phyloP scores from a whole-genome alignment of 768 basidiomycete genomes.

The Boletellus emodensis region DNA sequence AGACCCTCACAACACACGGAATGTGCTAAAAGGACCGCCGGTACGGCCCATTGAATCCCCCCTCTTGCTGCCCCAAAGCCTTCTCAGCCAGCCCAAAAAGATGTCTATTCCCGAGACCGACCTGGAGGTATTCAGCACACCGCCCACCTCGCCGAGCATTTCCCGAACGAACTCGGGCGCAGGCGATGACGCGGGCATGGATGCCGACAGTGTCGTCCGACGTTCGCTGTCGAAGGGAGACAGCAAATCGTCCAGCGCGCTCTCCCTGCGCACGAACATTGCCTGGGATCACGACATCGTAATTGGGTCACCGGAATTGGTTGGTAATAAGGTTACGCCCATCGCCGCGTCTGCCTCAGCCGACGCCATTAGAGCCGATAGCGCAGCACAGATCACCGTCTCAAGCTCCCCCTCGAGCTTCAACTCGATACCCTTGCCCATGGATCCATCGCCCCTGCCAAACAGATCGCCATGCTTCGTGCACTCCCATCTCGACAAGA shows the following conservation, averaged over 20 bases:
- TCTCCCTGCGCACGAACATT: constrained; percentile 31
- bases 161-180: constrained; percentile 19
- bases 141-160: constrained; percentile 38
- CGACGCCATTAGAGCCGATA: constrained; percentile 11
- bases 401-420: constrained; percentile 30
- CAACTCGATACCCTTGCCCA: constrained; percentile 22
- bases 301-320: constrained; percentile 30
- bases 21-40: constrained; percentile 4
- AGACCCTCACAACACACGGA: neutral
- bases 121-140: constrained; percentile 39
- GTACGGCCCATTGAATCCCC: constrained; percentile 1
- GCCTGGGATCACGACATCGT: constrained; percentile 36
- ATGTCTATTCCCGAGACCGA: constrained; percentile 35
- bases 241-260: constrained; percentile 28
- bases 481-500: constrained; percentile 86
- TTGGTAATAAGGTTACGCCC: constrained; percentile 17
- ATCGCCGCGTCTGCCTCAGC: constrained; percentile 19
- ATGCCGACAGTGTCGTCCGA: constrained; percentile 22
- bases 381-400: constrained; percentile 16
- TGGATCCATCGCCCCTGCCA: constrained; percentile 23
- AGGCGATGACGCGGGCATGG: constrained; percentile 11
- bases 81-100: constrained; percentile 12
- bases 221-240: constrained; percentile 38
- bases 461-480: constrained; percentile 82
- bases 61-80: neutral